Conservation (phyloP, 1,284 basidiomycete genomes). For the Microbotryomycetes sp. region DNA sequence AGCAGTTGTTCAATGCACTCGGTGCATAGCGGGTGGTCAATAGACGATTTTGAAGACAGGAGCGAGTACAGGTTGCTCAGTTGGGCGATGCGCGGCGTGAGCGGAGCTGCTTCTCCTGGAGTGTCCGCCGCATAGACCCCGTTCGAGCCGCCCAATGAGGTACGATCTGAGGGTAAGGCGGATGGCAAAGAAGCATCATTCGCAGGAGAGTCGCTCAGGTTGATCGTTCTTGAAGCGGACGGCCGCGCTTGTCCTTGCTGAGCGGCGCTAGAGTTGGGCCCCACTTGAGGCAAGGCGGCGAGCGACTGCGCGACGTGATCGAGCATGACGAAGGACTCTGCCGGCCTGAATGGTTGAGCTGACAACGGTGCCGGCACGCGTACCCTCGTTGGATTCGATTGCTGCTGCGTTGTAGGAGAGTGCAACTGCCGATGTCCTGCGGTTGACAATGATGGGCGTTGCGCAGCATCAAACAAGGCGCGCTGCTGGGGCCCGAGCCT, state of each 20-base stretch:
- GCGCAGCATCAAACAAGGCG: background rate
- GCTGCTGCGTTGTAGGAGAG: too few relatives aligned
- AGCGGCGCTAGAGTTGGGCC: constrained; percentile 40
- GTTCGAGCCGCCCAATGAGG: background rate
- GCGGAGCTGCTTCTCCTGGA: constrained; percentile 29
- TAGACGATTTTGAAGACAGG: constrained; percentile 10
- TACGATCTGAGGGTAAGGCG: too few relatives aligned
- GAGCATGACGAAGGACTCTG: constrained; percentile 81
- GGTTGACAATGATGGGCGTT: background rate
- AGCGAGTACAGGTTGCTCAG: constrained; percentile 14
- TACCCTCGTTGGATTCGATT: background rate
- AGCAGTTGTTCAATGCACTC: constrained; percentile 85
- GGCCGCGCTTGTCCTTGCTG: too few relatives aligned
- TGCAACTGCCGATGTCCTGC: too few relatives aligned
- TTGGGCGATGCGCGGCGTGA: constrained; percentile 17
- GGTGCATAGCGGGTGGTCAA: constrained; percentile 90
- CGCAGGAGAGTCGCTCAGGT: too few relatives aligned
- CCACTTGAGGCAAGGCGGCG: constrained; percentile 50
- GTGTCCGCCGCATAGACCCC: constrained; percentile 41
- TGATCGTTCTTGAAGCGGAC: too few relatives aligned
- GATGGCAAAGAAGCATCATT: background rate
- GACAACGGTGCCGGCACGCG: constrained; percentile 48
- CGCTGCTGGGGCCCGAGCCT: background rate
- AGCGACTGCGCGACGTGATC: constrained; percentile 52
- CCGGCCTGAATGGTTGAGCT: constrained; percentile 50